phyloP scores from a whole-genome alignment of 176 grass and related monocot genomes.

The Zea luxurians region DNA sequence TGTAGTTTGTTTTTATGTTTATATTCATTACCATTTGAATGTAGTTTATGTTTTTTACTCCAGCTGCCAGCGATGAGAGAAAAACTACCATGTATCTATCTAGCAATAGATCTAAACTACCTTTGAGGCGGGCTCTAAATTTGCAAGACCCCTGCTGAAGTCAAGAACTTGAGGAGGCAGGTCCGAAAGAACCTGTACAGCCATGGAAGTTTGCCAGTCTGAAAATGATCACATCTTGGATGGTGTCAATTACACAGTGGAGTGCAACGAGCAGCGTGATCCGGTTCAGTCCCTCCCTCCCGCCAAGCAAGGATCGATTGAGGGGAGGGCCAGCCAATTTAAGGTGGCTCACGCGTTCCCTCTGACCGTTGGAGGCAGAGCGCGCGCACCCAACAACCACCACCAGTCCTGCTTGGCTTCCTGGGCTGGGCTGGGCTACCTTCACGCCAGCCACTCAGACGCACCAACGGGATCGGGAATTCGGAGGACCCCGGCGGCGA shows the following conservation, averaged over 20 bases:
- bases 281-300: background rate
- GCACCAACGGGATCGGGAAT: conserved; percentile 16
- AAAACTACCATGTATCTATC: conserved; percentile 12
- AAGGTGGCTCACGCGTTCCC: conserved; percentile 34
- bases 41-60: conserved; percentile 54
- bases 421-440: background rate
- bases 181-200: conserved; percentile 70
- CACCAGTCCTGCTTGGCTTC: background rate
- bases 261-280: background rate
- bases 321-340: background rate
- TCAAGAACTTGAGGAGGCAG: conserved; percentile 96
- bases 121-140: conserved; percentile 87
- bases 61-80: conserved; percentile 25
- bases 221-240: background rate
- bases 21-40: no score
- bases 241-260: background rate
- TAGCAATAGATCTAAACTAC: conserved; percentile 45
- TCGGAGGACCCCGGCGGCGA: background rate
- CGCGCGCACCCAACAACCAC: conserved; percentile 22
- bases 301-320: background rate
- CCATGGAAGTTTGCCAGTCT: no score
- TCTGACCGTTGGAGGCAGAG: conserved; percentile 14
- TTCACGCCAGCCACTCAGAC: background rate
- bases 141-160: conserved; percentile 73
- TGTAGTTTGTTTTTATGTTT: no score